phyloP scores from a whole-genome alignment of 1,284 basidiomycete species.

The Ceratobasidium sp. region DNA sequence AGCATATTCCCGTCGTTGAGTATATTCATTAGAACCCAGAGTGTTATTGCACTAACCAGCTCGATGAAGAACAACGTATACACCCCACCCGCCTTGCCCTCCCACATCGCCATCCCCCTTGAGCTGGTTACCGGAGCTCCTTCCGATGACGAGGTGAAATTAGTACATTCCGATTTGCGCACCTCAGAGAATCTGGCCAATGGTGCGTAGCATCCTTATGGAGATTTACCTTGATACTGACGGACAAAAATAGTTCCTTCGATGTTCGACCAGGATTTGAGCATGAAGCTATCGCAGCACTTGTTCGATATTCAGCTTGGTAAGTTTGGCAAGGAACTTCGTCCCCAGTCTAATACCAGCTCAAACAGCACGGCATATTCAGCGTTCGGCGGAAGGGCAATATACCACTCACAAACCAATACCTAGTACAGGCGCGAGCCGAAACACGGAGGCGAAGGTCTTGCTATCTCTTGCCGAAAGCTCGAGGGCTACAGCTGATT shows the following conservation, averaged over 20 bases:
- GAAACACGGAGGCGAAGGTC: too few relatives aligned
- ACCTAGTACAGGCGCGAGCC: too few relatives aligned
- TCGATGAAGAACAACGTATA: neutral
- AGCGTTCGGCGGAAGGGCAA: neutral
- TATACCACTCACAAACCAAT: too few relatives aligned
- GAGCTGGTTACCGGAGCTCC: constrained; percentile 11
- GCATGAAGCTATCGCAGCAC: constrained; percentile 14
- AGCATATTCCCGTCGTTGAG: neutral
- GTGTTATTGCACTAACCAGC: too few relatives aligned
- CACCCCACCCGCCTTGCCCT: neutral
- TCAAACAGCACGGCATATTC: neutral
- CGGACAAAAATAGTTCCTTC: neutral
- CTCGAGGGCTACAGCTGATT: too few relatives aligned
- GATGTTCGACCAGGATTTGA: neutral
- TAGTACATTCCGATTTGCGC: neutral
- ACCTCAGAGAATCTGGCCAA: neutral
- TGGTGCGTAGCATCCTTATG: neutral
- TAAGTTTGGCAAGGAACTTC: neutral
- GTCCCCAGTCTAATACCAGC: neutral
- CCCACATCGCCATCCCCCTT: neutral
- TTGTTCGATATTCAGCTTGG: constrained; percentile 22
- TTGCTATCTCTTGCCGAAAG: too few relatives aligned
- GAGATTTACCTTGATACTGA: neutral
- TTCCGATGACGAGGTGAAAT: constrained; percentile 3
- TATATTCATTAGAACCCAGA: neutral